phyloP scores from a whole-genome alignment of 1,139 yeast genomes.

The Candida mesenterica region DNA sequence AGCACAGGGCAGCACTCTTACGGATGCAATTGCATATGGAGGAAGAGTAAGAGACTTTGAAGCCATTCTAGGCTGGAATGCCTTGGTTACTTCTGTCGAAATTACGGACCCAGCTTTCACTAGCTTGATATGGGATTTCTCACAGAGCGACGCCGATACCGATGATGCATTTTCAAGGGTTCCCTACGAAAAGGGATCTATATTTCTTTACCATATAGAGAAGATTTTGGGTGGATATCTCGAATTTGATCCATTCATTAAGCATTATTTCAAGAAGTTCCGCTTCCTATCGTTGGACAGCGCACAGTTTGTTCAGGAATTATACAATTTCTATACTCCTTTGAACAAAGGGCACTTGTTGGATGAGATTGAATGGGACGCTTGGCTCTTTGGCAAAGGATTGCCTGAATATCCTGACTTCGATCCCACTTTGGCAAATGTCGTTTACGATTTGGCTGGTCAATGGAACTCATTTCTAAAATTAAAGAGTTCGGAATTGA shows the following conservation, averaged over 20 bases:
- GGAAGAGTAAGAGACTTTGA: constrained; percentile 33
- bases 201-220: constrained; percentile 32
- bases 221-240: constrained; percentile 25
- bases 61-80: constrained; percentile 32
- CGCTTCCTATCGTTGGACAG: constrained; percentile 32
- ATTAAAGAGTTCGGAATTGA: constrained; percentile 6
- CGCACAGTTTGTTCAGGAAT: constrained; percentile 28
- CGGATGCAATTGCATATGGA: constrained; percentile 23
- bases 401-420: constrained; percentile 27
- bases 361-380: constrained; percentile 26
- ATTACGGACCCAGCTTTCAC: constrained; percentile 22
- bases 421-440: constrained; percentile 33
- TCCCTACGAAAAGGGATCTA: constrained; percentile 40
- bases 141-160: constrained; percentile 22
- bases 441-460: constrained; percentile 26
- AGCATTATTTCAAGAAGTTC: constrained; percentile 31
- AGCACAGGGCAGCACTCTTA: constrained; percentile 16
- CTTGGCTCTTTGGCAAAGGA: constrained; percentile 32
- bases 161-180: constrained; percentile 36
- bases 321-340: constrained; percentile 31
- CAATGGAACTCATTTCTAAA: constrained; percentile 22
- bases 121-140: constrained; percentile 29
- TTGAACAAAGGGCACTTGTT: constrained; percentile 17
- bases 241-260: constrained; percentile 33
- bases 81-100: constrained; percentile 24